Evolutionary conservation across 2,329 filamentous ascomycete species (phyloP).

Genomic region (Sphaerulina populicola): DNA sequence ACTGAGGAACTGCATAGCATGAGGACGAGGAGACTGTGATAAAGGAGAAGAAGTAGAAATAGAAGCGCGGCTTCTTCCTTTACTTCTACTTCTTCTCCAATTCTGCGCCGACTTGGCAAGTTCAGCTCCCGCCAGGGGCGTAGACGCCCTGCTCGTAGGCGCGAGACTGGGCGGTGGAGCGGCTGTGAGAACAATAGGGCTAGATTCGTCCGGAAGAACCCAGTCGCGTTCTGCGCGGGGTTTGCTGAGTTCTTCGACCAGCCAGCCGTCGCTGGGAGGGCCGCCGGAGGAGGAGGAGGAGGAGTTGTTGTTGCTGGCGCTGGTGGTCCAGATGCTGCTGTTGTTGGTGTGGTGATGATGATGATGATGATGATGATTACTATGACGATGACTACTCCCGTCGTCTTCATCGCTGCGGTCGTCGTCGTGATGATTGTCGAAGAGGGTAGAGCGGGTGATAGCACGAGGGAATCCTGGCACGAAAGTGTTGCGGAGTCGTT

Average conservation of each 20-base stretch:
- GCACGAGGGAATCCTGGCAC: slow-evolving; percentile 27
- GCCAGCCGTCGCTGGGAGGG: slow-evolving; percentile 5
- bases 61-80: too few species aligned
- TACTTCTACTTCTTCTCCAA: too few species aligned
- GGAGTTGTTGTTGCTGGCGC: background rate
- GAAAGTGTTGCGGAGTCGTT: slow-evolving; percentile 24
- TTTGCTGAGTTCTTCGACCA: slow-evolving; percentile 24
- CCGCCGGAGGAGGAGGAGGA: too few species aligned
- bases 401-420: slow-evolving; percentile 9
- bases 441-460: slow-evolving; percentile 21
- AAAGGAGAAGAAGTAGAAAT: slow-evolving; percentile 21
- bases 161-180: slow-evolving; percentile 28
- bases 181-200: slow-evolving; percentile 22
- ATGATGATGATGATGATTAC: too few species aligned
- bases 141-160: slow-evolving; percentile 4
- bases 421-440: slow-evolving; percentile 12
- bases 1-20: too few species aligned
- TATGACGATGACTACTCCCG: slow-evolving; percentile 5
- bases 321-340: background rate
- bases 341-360: background rate
- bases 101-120: too few species aligned
- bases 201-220: slow-evolving; percentile 28
- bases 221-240: slow-evolving; percentile 28
- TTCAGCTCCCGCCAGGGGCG: background rate
- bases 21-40: slow-evolving; percentile 3